Evolutionary conservation across 805 yeast genomes (phyloP), one percentile per base, ranked within the genome.

Genomic region (Pichia exigua): DNA sequence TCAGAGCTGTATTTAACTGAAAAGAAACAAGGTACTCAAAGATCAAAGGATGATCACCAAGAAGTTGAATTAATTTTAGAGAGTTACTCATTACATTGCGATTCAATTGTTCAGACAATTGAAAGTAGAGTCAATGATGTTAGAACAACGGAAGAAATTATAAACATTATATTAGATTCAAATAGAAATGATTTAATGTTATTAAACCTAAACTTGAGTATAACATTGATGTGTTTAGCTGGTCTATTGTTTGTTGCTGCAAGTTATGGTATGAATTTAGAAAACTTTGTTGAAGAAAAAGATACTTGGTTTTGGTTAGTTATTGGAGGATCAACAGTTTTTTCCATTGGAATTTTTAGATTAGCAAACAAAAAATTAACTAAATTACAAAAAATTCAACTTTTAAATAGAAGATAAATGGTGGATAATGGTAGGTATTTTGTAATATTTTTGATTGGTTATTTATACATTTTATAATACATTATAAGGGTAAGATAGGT

Each of bases 221-320:
- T 89, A 26, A 94, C 95, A 0, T 74, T 95, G 51, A 70, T 94
- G 38, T 84, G 96, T 4, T 72, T 91, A 61, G 95, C 95, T 2
- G 78, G 83, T 17, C 85, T 94, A 1, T 71, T 95, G 45, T 87
- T 87, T 57, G 65, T 88, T 17, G 94, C 96, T 2, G 85, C 97
- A 0, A 71, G 89, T 12, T 94, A 91, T 66, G 99, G 99, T 38
- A 94, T 94, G 99, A 94, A 94, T 67, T 72, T 94, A 65, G 88
- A 86, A 62, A 94, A 92, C 68, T 90, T 87, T 63, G 83, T 94
- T 22, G 99, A 94, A 65, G 96, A 90, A 51, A 71, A 82, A 1
- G 76, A 78, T 50, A 75, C 76, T 56, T 97, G 97, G 32, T 87
- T 89, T 63, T 64, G 65, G 4, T 64, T 81, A 1, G 76, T 83